Evolutionary conservation across 2,329 filamentous ascomycete species (phyloP), one percentile per base, ranked within the genome.

Genomic region (Penicillium sp.): DNA sequence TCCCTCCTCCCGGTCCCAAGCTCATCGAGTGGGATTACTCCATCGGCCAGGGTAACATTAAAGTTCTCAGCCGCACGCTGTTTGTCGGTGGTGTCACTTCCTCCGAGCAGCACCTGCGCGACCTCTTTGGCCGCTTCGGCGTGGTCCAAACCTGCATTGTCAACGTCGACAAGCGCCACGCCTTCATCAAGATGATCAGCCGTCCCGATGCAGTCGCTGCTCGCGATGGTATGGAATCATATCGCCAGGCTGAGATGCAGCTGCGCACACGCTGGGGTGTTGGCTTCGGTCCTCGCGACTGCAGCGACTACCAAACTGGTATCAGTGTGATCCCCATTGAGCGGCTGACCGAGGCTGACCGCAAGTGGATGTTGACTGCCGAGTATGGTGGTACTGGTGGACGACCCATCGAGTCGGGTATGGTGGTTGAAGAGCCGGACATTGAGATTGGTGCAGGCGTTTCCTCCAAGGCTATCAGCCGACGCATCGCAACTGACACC

Each of bases 361-460:
- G 92, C 65, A 97, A 98, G 79, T 99, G 95, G 95, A 92, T 98
- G 84, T 80, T 97, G 67, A 97, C 89, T 38, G 96, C 95, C 13
- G 92, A 96, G 67, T 97, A 90, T 74, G 95, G 95, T 68, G 95
- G 95, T 58, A 97, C 92, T 65, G 95, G 94, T 60, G 95, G 94
- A 59, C 86, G 86, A 60, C 81, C 88, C 1, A 92, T 99, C 63
- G 89, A 93, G 73, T 83, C 86, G 15, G 93, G 93, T 45, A 87
- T 99, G 80, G 90, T 93, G 7, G 91, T 99, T 28, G 95, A 99
- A 76, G 95, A 99, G 79, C 95, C 95, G 3, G 95, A 99, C 74
- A 99, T 99, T 71, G 95, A 99, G 79, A 99, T 99, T 61, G 95
- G 95, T 57, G 93, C 94, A 19, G 95, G 95, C 59, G 96, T 99